Evolutionary conservation across 2,329 filamentous ascomycete species (phyloP).

Genomic region (Pezicula neosporulosa): DNA sequence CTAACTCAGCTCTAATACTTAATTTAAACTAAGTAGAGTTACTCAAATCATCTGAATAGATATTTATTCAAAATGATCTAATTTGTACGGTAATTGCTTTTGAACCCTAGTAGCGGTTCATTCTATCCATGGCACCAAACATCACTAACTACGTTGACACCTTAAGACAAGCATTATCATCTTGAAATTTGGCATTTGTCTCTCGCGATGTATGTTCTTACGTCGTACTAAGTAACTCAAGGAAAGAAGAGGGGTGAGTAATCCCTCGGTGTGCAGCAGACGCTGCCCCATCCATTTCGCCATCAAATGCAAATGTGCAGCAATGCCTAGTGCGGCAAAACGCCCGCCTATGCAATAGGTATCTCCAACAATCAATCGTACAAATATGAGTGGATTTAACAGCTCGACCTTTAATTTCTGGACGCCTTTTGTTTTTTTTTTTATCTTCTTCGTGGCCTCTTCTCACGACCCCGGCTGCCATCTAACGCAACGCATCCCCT

Average conservation of each 20-base stretch:
- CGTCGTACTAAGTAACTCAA: background rate
- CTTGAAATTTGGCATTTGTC: background rate
- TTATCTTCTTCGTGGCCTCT: slow-evolving; percentile 20
- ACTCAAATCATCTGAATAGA: too few species aligned
- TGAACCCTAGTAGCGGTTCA: too few species aligned
- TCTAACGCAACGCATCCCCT: slow-evolving; percentile 35
- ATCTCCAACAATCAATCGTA: slow-evolving; percentile 13
- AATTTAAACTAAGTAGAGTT: too few species aligned
- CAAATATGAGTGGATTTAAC: slow-evolving; percentile 1
- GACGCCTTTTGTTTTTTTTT: slow-evolving; percentile 2
- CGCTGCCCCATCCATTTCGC: slow-evolving; percentile 6
- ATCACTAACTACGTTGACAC: too few species aligned
- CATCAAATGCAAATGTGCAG: slow-evolving; percentile 11
- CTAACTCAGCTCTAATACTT: too few species aligned
- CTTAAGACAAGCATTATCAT: background rate
- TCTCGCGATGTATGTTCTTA: background rate
- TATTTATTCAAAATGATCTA: too few species aligned
- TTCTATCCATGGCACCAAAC: too few species aligned
- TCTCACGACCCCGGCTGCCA: slow-evolving; percentile 33
- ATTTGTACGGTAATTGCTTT: too few species aligned
- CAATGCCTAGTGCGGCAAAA: slow-evolving; percentile 2
- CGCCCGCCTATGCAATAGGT: slow-evolving; percentile 7
- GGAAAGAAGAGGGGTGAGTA: background rate
- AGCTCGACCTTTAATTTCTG: background rate
- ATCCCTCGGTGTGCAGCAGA: background rate